Base-by-base conservation (phyloP, 2,329 filamentous ascomycete genomes). In the Penicillium sp. region DNA sequence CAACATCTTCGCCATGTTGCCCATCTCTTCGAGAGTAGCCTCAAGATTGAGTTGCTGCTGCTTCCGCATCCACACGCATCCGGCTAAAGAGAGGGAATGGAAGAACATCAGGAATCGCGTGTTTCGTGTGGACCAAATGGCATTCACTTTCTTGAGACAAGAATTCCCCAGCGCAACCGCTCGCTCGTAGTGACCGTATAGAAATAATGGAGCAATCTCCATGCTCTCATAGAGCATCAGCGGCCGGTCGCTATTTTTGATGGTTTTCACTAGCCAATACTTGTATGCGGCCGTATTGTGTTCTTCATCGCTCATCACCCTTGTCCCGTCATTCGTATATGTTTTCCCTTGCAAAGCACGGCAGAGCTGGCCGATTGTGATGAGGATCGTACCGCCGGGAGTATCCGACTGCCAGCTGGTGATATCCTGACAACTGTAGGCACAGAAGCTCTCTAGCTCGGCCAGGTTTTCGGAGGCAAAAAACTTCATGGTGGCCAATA, bases 401-500 rank as follows among this genome's bases (percentile, higher is more conserved):
- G 49, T 51, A 49, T 55, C 52, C 31, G 52, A 35, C 40, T 47
- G 27, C 52, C 52, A 55, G 49, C 16, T 51, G 33, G 33, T 16
- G 14, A 51, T 51, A 14, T 39, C 49, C 18, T 39, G 49, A 24
- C 49, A 51, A 9, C 49, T 51, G 33, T 51, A 51, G 49, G 39
- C 33, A 16, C 49, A 51, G 9, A 51, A 51, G 49, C 3, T 51
- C 31, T 31, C 27, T 31, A 31, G 27, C 27, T 31, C 27, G 27
- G 27, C 27, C 7, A 31, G 27, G 27, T 31, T 31, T 31, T 31
- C 27, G 27, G 27, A 31, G 27, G 27, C 27, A 2, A 31, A 31
- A 31, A 31, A 31, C 33, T 51, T 51, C 49, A 51, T 51, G 33
- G 49, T 51, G 2, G 87, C 86, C 35, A 84, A 82, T 19, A 92